A percentile compares a stretch with the other conserved stretches of the same genome.
These are phyloP conservation scores for Poa annua DNA, from an alignment of 176 grass and related monocot species.

Conservation along the genomic window DNA sequence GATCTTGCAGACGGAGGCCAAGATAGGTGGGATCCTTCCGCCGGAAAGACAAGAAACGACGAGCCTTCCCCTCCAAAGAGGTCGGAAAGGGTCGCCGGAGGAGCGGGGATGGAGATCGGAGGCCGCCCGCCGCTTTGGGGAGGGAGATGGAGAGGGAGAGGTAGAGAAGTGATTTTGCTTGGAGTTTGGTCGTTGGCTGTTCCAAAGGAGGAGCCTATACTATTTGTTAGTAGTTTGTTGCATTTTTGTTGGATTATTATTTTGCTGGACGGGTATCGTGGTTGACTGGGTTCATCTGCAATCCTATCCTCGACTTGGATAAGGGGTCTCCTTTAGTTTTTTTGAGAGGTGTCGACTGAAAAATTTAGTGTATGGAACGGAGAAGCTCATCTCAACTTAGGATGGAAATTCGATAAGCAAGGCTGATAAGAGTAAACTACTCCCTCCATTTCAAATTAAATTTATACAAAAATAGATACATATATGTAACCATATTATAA, in stretches of 20 bases:
- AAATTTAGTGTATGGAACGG: not conserved
- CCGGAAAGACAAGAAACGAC: constrained; percentile 7
- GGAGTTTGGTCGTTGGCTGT: constrained; percentile 34
- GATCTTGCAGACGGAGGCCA: constrained; percentile 9
- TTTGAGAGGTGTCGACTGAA: not conserved
- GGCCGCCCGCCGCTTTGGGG: constrained; percentile 28
- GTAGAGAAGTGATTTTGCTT: constrained; percentile 27
- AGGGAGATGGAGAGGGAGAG: not conserved
- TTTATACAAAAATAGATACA: too few species aligned
- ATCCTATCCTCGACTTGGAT: constrained; percentile 11
- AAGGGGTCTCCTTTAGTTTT: not conserved
- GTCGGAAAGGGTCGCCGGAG: not conserved
- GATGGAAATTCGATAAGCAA: not conserved
- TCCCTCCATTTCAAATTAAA: too few species aligned
- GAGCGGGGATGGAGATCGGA: constrained; percentile 32
- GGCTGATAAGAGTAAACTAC: too few species aligned
- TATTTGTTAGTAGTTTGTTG: constrained; percentile 18
- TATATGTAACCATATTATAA: too few species aligned
- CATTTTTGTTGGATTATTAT: constrained; percentile 24
- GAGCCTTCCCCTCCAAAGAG: not conserved
- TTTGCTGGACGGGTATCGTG: not conserved
- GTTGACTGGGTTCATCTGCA: constrained; percentile 4
- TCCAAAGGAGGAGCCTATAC: constrained; percentile 10
- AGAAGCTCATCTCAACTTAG: not conserved
- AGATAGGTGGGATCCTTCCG: constrained; percentile 35